These are phyloP conservation scores for Prunella vulgaris DNA, from an alignment of 257 asterid genomes.

Conservation along the genomic window DNA sequence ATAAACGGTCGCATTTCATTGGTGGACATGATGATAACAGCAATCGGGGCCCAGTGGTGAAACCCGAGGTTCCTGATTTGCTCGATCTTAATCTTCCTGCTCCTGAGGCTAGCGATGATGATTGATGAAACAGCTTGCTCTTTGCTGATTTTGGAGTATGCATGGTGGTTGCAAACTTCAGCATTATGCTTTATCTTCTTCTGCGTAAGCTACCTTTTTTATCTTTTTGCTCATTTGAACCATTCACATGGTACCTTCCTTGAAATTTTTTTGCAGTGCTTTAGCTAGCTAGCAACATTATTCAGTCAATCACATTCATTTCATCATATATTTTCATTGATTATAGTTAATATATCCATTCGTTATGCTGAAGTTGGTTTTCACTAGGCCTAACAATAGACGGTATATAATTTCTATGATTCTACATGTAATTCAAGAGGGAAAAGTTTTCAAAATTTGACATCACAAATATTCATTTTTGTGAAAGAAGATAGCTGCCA, in stretches of 20 bases:
- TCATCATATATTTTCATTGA: neutral
- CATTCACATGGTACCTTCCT: slow-evolving; percentile 1
- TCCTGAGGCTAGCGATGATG: slow-evolving; percentile 59
- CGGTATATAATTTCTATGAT: neutral
- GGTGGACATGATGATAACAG: slow-evolving; percentile 28
- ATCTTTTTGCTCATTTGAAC: slow-evolving; percentile 23
- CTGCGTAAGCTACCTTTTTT: slow-evolving; percentile 12
- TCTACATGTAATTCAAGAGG: neutral
- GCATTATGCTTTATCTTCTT: neutral
- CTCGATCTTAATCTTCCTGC: slow-evolving; percentile 93
- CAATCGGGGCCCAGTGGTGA: slow-evolving; percentile 29
- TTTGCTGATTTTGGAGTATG: slow-evolving; percentile 1
- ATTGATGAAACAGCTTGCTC: slow-evolving; percentile 26
- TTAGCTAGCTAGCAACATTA: slow-evolving; percentile 15
- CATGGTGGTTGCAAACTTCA: too few species aligned
- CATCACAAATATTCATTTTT: neutral
- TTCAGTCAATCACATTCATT: neutral
- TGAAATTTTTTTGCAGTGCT: slow-evolving; percentile 23
- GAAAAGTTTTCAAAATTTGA: neutral
- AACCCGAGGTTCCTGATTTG: slow-evolving; percentile 41
- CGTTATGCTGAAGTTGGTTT: slow-evolving; percentile 6
- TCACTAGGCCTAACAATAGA: neutral
- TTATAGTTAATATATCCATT: neutral
- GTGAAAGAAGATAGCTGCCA: too few species aligned
- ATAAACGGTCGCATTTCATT: slow-evolving; percentile 82